phyloP scores from a whole-genome alignment of 129 eudicot genomes.

The Pulicaria dysenterica region DNA sequence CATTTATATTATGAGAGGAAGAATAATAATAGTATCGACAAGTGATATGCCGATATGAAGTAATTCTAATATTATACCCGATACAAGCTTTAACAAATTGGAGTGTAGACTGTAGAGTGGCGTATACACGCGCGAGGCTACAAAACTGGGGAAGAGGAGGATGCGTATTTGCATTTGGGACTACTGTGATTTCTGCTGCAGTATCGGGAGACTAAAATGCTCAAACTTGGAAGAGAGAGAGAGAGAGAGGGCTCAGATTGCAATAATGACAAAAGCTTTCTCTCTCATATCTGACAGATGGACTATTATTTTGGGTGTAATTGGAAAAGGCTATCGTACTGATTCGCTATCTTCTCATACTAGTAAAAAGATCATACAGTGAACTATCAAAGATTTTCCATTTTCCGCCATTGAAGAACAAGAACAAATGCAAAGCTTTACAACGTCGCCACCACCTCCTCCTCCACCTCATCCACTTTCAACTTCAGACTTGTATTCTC shows the following conservation, averaged over 20 bases:
- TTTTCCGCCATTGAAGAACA: constrained; percentile 19
- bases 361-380: constrained; percentile 19
- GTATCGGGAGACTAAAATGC: constrained; percentile 68
- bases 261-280: constrained; percentile 48
- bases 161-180: constrained; percentile 22
- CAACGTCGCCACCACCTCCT: constrained; percentile 28
- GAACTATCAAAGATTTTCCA: constrained; percentile 34
- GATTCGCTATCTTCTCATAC: constrained; percentile 45
- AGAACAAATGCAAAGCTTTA: constrained; percentile 59
- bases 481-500: constrained; percentile 52
- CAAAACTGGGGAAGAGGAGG: not conserved
- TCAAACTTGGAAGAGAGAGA: constrained; percentile 32
- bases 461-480: constrained; percentile 23
- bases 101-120: too few species aligned
- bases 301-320: constrained; percentile 37
- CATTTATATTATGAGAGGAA: too few species aligned
- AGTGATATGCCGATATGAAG: too few species aligned
- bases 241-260: constrained; percentile 31
- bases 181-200: constrained; percentile 3
- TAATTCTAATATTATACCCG: too few species aligned
- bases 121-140: constrained; percentile 19
- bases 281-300: constrained; percentile 26
- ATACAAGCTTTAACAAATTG: too few species aligned
- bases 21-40: too few species aligned
- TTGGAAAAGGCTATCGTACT: constrained; percentile 40